Evolutionary conservation across 2,329 filamentous ascomycete species (phyloP).

Genomic region (Trichoderma aggressivum): DNA sequence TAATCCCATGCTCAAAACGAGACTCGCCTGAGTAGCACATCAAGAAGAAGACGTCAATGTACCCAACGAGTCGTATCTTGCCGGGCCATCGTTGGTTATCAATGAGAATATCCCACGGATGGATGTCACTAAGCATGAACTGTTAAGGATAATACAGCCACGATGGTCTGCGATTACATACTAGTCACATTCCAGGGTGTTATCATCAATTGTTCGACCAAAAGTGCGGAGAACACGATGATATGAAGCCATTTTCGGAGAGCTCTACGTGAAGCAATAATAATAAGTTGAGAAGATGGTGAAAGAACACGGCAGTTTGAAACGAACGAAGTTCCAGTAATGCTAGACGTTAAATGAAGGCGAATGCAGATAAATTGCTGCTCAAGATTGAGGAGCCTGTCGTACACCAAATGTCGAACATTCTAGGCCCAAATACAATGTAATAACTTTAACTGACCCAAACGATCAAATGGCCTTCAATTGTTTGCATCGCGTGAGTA

Average conservation of each 20-base stretch:
- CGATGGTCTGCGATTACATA: neutral
- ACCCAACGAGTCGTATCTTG: conserved; percentile 19
- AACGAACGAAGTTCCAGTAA: neutral
- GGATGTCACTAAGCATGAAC: conserved; percentile 9
- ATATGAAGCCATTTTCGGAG: conserved; percentile 14
- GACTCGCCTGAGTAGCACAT: conserved; percentile 22
- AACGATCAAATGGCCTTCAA: neutral
- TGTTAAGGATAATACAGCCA: neutral
- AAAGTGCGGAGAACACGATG: conserved; percentile 18
- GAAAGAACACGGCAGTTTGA: neutral
- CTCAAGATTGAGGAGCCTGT: neutral
- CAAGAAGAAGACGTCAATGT: conserved; percentile 21
- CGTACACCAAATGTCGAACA: neutral
- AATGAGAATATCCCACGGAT: conserved; percentile 18
- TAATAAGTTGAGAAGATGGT: neutral
- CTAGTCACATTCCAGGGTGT: conserved; percentile 18
- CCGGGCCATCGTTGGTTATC: conserved; percentile 15
- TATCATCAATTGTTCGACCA: conserved; percentile 7
- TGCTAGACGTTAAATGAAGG: neutral
- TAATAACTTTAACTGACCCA: neutral
- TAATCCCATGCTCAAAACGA: conserved; percentile 21
- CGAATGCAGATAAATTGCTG: neutral
- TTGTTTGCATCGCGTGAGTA: neutral
- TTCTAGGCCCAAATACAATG: neutral
- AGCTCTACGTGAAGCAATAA: neutral